A percentile compares a stretch with the other conserved stretches of the same genome.
phyloP scores from a whole-genome alignment of 148 eudicot genomes.

The Vaccinium myrtillus region DNA sequence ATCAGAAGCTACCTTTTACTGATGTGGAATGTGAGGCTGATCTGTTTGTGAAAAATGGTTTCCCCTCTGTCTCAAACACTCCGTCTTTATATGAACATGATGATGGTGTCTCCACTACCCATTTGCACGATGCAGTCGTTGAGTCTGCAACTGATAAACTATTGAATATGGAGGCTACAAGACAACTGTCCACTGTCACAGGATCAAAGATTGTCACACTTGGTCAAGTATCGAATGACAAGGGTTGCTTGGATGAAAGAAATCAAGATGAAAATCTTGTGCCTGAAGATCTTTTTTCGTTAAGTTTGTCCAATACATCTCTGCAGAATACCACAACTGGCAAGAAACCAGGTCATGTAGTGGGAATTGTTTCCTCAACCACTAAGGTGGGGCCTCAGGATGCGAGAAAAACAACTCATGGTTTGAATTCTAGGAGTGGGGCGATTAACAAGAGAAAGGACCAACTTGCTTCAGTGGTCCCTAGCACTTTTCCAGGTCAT shows the following conservation, averaged over 20 bases:
- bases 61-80: constrained; percentile 22
- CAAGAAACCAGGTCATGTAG: constrained; percentile 28
- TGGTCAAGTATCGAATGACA: constrained; percentile 23
- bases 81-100: constrained; percentile 24
- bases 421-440: constrained; percentile 21
- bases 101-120: constrained; percentile 22
- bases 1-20: constrained; percentile 18
- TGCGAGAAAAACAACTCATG: constrained; percentile 21
- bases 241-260: constrained; percentile 18
- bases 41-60: constrained; percentile 22
- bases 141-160: constrained; percentile 20
- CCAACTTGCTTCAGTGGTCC: constrained; percentile 33
- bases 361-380: constrained; percentile 17
- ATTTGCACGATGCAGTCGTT: constrained; percentile 21
- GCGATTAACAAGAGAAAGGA: constrained; percentile 29
- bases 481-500: constrained; percentile 38
- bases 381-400: constrained; percentile 29
- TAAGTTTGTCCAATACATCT: constrained; percentile 17
- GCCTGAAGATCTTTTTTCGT: constrained; percentile 19
- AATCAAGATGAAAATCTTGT: constrained; percentile 27
- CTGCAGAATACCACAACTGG: constrained; percentile 16
- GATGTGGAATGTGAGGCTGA: constrained; percentile 27
- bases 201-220: constrained; percentile 21
- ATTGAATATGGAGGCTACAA: constrained; percentile 27
- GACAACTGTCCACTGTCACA: constrained; percentile 19